Base-by-base conservation (phyloP, 129 eudicot species). In the Artemisia annua region DNA sequence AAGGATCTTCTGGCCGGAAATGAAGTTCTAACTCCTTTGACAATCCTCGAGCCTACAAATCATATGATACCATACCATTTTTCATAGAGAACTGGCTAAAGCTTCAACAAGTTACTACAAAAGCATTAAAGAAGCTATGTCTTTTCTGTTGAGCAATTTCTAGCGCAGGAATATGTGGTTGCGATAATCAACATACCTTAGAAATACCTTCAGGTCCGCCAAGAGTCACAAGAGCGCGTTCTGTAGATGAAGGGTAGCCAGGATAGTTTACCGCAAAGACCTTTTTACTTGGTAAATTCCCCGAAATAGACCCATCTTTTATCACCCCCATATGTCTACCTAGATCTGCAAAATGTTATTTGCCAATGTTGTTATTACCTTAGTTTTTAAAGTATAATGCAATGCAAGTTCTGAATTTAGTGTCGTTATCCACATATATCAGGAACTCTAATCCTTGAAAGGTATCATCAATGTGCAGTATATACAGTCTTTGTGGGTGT, bases 1-100 rank as follows among this genome's bases (percentile, higher is more conserved):
- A 90, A 0, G 97, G 98, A 86, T 94, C 98, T 81, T 90, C 98
- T 11, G 98, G 98, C 46, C 97, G 98, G 78, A 90, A 94, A 77
- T 56, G 87, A 50, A 94, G 92, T 82, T 94, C 96, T 75, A 94
- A 67, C 62, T 77, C 86, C 82, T 84, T 86, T 68, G 84, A 64
- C 32, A 80, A 81, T 54, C 79, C 75, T 39, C 97, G 91, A 72
- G 82, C 98, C 98, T 92, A 86, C 79, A 85, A 75, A 55, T 5
- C 15, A 61, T 39, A 39, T 39, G 46, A 39, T 39, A 39, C 46
- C 44, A 39, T 28, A 20, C 24, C 26, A 24, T 39, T 39, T 6
- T 39, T 39, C 46, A 39, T 39, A 39, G 46, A 39, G 46, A 39
- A 39, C 7, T 63, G 59, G 26, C n/a, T 71, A 28, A 59, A 48